Evolutionary conservation across 163 green algal species (phyloP), one percentile per base, ranked within the genome.

Genomic region (Coccomyxa subellipsoidea): DNA sequence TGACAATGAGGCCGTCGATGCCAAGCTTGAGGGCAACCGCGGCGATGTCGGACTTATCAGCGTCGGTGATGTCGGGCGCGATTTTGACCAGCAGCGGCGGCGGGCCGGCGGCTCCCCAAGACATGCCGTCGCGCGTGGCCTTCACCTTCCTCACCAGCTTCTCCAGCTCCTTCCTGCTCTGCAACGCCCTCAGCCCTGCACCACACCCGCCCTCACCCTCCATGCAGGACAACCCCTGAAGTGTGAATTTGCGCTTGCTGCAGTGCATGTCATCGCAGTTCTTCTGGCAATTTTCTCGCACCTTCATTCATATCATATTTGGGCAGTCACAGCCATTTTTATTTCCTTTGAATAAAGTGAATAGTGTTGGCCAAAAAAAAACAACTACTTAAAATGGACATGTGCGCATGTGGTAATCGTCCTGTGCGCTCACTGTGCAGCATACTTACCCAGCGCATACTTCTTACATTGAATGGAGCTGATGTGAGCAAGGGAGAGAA

Each of bases 51-150:
- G 84, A 80, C 83, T 94, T 93, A 85, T 98, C 96, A 0, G 83
- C 82, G 23, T 93, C 87, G 0, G 85, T 93, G 9, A 99, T 88
- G 87, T 99, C 97, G 0, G 97, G 96, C 0, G 96, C 95, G 27
- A 99, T 54, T 36, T 84, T 99, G 40, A 99, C 90, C 31, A 99
- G 89, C 85, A 99, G 87, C 27, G 97, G 96, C 4, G 96, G 95
- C 0, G 89, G 89, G n/a, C 90, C 89, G n/a, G 34, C 77, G 36
- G 80, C 54, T 15, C 78, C 76, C 86, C 86, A 87, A 18, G 39
- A 35, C 75, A 95, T 95, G 81, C 85, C 84, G 79, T 96, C 90
- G 0, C 94, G 86, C 25, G 89, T 92, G 31, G 88, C 82, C 71
- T 90, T 88, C 47, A 97, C 94, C 39, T 90, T 84, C 40, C 78